Evolutionary conservation across 2,329 filamentous ascomycete genomes (phyloP).

Genomic region (Fusarium foetens): DNA sequence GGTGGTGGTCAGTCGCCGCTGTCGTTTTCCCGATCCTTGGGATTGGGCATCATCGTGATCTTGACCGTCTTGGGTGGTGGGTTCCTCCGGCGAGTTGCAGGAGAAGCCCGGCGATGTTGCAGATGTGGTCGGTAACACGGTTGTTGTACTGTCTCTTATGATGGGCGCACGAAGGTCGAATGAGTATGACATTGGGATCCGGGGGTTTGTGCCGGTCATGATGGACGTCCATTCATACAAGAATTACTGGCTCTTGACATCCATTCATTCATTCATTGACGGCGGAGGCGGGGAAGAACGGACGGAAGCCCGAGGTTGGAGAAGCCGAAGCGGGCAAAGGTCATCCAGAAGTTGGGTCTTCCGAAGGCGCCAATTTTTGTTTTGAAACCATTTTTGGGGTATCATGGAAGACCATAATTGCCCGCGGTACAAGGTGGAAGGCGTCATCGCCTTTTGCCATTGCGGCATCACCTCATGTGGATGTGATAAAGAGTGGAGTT

Average conservation of each 20-base stretch:
- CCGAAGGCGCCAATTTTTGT: background rate
- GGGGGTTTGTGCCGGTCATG: background rate
- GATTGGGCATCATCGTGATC: background rate
- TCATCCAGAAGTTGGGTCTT: background rate
- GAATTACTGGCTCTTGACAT: background rate
- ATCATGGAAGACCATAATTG: background rate
- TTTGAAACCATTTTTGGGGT: background rate
- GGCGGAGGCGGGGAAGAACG: conserved; percentile 3
- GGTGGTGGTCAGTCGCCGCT: background rate
- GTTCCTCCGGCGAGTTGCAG: background rate
- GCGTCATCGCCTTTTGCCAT: background rate
- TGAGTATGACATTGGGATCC: background rate
- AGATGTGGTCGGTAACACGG: background rate
- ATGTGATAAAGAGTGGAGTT: background rate
- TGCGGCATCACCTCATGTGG: background rate
- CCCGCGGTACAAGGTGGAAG: background rate
- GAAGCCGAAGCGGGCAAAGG: background rate
- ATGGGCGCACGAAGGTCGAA: background rate
- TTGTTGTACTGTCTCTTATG: background rate
- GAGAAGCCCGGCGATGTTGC: background rate
- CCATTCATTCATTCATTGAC: background rate
- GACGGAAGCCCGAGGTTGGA: background rate
- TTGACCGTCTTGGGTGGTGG: background rate
- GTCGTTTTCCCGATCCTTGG: background rate
- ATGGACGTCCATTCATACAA: background rate